Base-by-base conservation (phyloP, 768 basidiomycete species). In the Boletus subparvulus region DNA sequence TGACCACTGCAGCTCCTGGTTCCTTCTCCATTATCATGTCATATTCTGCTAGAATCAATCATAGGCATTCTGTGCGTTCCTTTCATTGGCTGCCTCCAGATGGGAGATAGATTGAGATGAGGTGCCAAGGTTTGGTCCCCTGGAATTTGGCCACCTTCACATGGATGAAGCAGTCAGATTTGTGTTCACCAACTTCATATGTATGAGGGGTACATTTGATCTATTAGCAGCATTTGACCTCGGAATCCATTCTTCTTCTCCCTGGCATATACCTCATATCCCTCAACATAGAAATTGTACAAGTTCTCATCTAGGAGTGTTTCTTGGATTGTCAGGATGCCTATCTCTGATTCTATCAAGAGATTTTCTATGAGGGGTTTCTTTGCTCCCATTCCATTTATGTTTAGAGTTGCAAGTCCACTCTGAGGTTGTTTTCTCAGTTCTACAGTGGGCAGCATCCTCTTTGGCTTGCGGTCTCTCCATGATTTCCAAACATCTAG, bases 381-480 rank as follows among this genome's bases (percentile, higher is more conserved):
- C 13, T 52, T 52, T 0, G 24, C 32, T 0, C 42, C 51, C 13
- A 44, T 24, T 11, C 51, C 51, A 52, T 52, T 52, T 0, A 52
- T 52, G 6, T 52, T 52, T 2, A 52, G 0, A 0, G 30, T 52
- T 1, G 24, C 24, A 2, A 52, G n/a, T 2, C 42, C 32, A n/a
- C 42, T 24, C 16, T 44, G 35, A 24, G 36, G 21, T 17, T 36
- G 12, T 1, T 2, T 7, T 12, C 19, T 41, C 19, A 21, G 19
- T 21, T 41, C 19, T 3, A 41, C 19, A 13, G 19, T 21, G 40
- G 19, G 19, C 6, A 19, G 40, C 4, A 21, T 3, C 0, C 12
- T 3, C 0, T 0, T 4, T 2, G 28, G 45, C 4, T 17, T 28
- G 0, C 17, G 0, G 4, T 45, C 28, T 6, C 47, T 14, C 19